phyloP scores from a whole-genome alignment of 2,329 filamentous ascomycete species.

The Phoma sp. region DNA sequence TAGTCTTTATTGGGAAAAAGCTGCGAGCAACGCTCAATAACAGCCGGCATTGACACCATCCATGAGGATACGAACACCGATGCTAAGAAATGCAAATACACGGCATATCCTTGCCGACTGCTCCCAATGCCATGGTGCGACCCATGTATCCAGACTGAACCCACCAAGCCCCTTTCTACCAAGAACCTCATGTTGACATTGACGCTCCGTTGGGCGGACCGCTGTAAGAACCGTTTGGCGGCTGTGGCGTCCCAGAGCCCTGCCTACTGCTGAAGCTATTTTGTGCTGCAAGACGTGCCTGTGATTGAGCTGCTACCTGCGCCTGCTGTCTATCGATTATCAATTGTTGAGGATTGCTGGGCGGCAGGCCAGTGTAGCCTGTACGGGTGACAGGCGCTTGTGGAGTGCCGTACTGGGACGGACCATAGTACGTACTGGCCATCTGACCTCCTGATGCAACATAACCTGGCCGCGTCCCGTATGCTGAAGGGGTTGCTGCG shows the following conservation, averaged over 20 bases:
- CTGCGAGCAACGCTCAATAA: constrained; percentile 6
- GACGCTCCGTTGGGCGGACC: constrained; percentile 35
- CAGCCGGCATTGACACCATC: constrained; percentile 1
- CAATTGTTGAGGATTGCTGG: constrained; percentile 42
- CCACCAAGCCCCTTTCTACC: constrained; percentile 5
- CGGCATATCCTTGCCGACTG: neutral
- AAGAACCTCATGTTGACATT: constrained; percentile 26
- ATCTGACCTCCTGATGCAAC: constrained; percentile 39
- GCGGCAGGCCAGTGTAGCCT: constrained; percentile 27
- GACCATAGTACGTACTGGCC: constrained; percentile 43
- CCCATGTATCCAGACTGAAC: constrained; percentile 22
- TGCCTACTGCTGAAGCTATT: constrained; percentile 43
- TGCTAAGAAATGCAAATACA: constrained; percentile 5
- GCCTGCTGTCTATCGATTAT: constrained; percentile 45
- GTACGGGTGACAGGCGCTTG: constrained; percentile 34
- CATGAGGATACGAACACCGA: neutral
- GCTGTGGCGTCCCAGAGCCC: constrained; percentile 47
- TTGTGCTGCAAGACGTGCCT: constrained; percentile 46
- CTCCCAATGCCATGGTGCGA: constrained; percentile 26
- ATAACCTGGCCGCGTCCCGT: constrained; percentile 37
- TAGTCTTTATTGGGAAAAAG: neutral
- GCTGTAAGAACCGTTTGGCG: constrained; percentile 36
- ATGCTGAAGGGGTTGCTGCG: constrained; percentile 30
- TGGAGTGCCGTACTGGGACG: constrained; percentile 41
- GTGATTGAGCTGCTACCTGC: constrained; percentile 41